These are phyloP conservation scores for Paecilomyces dactylethromorphus DNA, from an alignment of 2,329 filamentous ascomycete species.

Conservation along the genomic window DNA sequence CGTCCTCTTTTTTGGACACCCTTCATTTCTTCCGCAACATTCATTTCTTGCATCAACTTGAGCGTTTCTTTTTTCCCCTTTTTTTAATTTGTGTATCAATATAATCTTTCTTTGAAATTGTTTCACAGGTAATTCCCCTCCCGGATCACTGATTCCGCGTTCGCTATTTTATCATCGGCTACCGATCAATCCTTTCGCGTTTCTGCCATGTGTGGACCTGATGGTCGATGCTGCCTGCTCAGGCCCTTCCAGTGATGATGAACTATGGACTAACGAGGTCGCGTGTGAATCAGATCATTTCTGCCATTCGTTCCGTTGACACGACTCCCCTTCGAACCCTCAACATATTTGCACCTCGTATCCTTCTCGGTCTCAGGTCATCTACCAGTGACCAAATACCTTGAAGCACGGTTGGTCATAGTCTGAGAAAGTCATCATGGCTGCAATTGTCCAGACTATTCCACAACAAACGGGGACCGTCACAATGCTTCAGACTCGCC, in stretches of 20 bases:
- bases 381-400: neutral
- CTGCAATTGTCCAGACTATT: slow-evolving; percentile 76
- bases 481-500: slow-evolving; percentile 69
- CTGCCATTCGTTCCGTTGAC: neutral
- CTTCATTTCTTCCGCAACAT: slow-evolving; percentile 2
- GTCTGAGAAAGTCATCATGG: slow-evolving; percentile 55
- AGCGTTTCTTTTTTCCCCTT: neutral
- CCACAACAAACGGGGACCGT: slow-evolving; percentile 67
- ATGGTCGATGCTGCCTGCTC: neutral
- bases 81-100: slow-evolving; percentile 1
- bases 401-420: slow-evolving; percentile 11
- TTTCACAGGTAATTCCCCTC: slow-evolving; percentile 1
- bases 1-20: slow-evolving; percentile 1
- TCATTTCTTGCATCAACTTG: slow-evolving; percentile 4
- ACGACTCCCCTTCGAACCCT: neutral
- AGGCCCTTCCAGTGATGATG: neutral
- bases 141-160: slow-evolving; percentile 3
- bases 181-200: neutral
- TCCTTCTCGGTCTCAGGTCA: slow-evolving; percentile 7
- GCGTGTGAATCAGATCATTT: neutral
- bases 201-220: neutral
- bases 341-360: slow-evolving; percentile 4
- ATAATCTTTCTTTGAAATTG: slow-evolving; percentile 8
- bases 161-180: slow-evolving; percentile 4
- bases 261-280: neutral